A percentile compares a stretch with the other conserved stretches of the same genome.
Evolutionary conservation across 495 filamentous ascomycete genomes (phyloP).

Genomic region (Penicillium ochrochloron): DNA sequence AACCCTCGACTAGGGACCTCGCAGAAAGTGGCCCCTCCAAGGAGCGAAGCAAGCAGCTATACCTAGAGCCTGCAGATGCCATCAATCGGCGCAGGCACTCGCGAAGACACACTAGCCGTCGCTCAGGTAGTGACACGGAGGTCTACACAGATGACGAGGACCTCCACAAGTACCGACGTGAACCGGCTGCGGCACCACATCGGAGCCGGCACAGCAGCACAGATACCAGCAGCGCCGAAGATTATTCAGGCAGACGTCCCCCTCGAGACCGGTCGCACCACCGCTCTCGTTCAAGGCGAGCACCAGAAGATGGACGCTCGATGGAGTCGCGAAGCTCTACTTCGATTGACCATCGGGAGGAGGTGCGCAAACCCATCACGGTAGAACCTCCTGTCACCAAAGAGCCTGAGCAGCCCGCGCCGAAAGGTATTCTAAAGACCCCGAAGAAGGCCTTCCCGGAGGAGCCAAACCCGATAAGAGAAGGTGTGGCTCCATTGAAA

Average conservation of each 20-base stretch:
- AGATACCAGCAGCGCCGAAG: constrained; percentile 29
- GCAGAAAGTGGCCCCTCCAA: constrained; percentile 8
- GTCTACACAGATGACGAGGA: constrained; percentile 45
- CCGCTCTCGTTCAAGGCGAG: constrained; percentile 34
- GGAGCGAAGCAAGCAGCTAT: constrained; percentile 26
- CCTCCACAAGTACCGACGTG: constrained; percentile 41
- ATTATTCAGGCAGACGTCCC: constrained; percentile 15
- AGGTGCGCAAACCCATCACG: constrained; percentile 32
- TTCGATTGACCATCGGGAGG: constrained; percentile 27
- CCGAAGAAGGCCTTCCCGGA: constrained; percentile 80
- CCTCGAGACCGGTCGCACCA: constrained; percentile 28
- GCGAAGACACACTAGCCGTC: constrained; percentile 22
- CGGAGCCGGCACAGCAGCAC: constrained; percentile 32
- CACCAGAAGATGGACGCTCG: constrained; percentile 22
- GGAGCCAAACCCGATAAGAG: constrained; percentile 73
- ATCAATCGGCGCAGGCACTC: constrained; percentile 35
- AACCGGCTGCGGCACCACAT: constrained; percentile 33
- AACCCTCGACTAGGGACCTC: constrained; percentile 23
- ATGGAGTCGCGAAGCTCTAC: constrained; percentile 20
- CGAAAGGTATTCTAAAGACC: constrained; percentile 75
- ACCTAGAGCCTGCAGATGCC: constrained; percentile 27
- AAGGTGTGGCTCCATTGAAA: constrained; percentile 88
- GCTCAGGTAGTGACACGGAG: constrained; percentile 37
- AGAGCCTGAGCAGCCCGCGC: constrained; percentile 45
- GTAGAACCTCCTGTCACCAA: constrained; percentile 39